Base-by-base conservation (phyloP, 2,329 filamentous ascomycete species). In the Aspergillus cejpii region DNA sequence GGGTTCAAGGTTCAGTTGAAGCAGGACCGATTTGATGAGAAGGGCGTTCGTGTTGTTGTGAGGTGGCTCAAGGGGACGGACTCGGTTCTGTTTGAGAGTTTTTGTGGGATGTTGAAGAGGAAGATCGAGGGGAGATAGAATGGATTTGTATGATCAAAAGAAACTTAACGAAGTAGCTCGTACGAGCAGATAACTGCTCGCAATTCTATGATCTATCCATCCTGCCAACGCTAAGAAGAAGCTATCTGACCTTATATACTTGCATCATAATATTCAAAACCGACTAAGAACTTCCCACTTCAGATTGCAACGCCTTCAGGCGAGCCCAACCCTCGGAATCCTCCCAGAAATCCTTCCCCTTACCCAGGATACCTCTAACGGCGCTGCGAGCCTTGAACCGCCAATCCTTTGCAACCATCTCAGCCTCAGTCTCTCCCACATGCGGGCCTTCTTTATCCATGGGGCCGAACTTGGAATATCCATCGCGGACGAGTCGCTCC, bases 301-400 rank as follows among this genome's bases (percentile, higher is more conserved):
- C 68, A 41, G 51, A 53, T 51, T 65, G 59, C 55, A 70, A 45
- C 53, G 61, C 61, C 53, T 67, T 70, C 50, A 71, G 52, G 17
- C 57, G 50, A 24, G 43, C 51, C 67, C 65, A 71, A 12, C 64
- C 69, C 37, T 67, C 63, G 3, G 57, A 85, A 8, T 79, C 88
- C 67, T 95, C 89, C 88, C 90, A 96, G 10, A 67, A 77, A 58
- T 87, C 85, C 70, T 80, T 90, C 0, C 79, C 90, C 61, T 85
- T 85, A 0, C 88, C 85, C 75, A 94, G 77, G 5, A 97, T 83
- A 41, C 86, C 88, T 43, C 89, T 75, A 2, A 95, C 75, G 8
- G 90, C 90, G 63, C 81, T 94, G 57, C 87, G 76, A 0, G 87
- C 87, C 76, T 95, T 97, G 52, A 86, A 86, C 65, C 80, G 85